Percentiles rank a stretch among this genome's conserved stretches.
Evolutionary conservation across 768 basidiomycete species (phyloP).

Genomic region (Boletus vermiculosoides): DNA sequence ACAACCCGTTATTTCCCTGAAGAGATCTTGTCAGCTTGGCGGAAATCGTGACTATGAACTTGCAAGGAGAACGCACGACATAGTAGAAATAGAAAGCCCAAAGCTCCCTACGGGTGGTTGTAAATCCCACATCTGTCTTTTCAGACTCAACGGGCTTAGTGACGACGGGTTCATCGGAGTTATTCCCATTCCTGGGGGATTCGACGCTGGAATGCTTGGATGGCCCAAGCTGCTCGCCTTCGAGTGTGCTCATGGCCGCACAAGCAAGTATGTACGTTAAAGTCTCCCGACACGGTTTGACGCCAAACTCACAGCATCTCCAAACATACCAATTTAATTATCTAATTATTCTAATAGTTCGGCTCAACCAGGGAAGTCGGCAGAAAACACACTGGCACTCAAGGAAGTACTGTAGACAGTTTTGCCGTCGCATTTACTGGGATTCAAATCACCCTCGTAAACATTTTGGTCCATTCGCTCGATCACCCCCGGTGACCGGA

Average conservation of each 20-base stretch:
- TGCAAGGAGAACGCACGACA: slow-evolving; percentile 32
- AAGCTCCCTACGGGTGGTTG: slow-evolving; percentile 50
- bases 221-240: not conserved
- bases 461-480: too few species aligned
- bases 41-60: not conserved
- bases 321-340: not conserved
- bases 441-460: too few species aligned
- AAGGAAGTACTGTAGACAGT: not conserved
- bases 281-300: not conserved
- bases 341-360: not conserved
- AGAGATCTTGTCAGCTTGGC: not conserved
- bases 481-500: too few species aligned
- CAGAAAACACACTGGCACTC: too few species aligned
- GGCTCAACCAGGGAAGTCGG: not conserved
- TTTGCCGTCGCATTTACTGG: not conserved
- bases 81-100: slow-evolving; percentile 65
- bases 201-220: not conserved
- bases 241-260: slow-evolving; percentile 5
- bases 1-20: slow-evolving; percentile 65
- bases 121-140: slow-evolving; percentile 1
- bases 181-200: too few species aligned
- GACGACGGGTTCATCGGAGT: not conserved
- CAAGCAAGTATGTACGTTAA: not conserved
- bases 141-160: not conserved
- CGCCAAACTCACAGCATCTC: not conserved